phyloP scores from a whole-genome alignment of 768 basidiomycete species.

The Suillus brevipes region DNA sequence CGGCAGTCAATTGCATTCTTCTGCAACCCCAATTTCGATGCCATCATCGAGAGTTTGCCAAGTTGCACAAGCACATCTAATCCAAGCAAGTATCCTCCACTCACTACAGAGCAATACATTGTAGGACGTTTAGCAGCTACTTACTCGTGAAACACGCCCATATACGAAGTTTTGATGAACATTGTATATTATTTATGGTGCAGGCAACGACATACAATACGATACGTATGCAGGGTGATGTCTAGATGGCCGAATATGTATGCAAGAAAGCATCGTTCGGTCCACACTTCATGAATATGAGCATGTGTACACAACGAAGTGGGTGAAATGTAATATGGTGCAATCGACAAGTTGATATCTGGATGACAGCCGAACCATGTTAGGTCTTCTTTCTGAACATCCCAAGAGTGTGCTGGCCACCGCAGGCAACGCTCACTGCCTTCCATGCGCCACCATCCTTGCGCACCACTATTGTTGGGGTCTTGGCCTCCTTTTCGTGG shows the following conservation, averaged over 20 bases:
- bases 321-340: constrained; percentile 18
- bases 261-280: constrained; percentile 16
- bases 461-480: constrained; percentile 67
- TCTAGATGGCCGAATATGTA: constrained; percentile 14
- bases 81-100: constrained; percentile 69
- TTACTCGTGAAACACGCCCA: constrained; percentile 40
- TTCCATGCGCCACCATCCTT: constrained; percentile 72
- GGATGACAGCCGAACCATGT: constrained; percentile 16
- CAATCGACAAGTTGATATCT: constrained; percentile 9
- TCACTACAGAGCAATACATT: constrained; percentile 77
- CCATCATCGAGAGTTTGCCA: constrained; percentile 70
- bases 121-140: constrained; percentile 66
- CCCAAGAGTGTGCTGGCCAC: constrained; percentile 77
- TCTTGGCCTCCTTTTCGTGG: constrained; percentile 58
- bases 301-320: constrained; percentile 17
- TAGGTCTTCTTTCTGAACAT: constrained; percentile 61
- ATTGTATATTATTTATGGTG: not conserved
- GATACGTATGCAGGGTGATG: constrained; percentile 2
- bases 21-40: constrained; percentile 76
- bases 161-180: not conserved
- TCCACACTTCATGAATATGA: constrained; percentile 20
- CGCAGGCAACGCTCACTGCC: constrained; percentile 56
- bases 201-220: not conserved
- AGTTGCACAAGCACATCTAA: constrained; percentile 42
- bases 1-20: constrained; percentile 87